phyloP scores from a whole-genome alignment of 2,329 filamentous ascomycete species.

The Cladophialophora chaetospira region DNA sequence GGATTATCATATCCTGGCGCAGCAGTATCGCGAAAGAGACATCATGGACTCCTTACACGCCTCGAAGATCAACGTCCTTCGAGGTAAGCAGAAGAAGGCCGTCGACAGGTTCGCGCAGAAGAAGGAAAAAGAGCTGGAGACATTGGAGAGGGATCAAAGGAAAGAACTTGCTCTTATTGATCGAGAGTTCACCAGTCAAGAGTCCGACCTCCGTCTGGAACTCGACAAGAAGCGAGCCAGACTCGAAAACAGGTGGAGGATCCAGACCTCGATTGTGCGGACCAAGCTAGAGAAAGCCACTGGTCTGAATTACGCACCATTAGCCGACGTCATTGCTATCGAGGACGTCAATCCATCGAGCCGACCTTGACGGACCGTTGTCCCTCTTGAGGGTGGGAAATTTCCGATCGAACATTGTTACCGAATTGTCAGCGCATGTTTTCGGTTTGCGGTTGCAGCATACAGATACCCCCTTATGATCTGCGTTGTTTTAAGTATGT shows the following conservation, averaged over 20 bases:
- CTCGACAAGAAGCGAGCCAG: slow-evolving; percentile 40
- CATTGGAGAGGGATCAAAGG: slow-evolving; percentile 39
- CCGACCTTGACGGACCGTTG: not conserved
- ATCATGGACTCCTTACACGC: slow-evolving; percentile 48
- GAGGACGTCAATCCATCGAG: slow-evolving; percentile 35
- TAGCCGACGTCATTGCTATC: slow-evolving; percentile 37
- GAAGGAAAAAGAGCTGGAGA: slow-evolving; percentile 43
- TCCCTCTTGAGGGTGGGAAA: not conserved
- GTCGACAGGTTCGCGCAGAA: slow-evolving; percentile 43
- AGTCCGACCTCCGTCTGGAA: slow-evolving; percentile 36
- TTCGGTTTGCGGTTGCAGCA: not conserved
- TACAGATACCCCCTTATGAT: slow-evolving; percentile 5
- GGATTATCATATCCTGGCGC: slow-evolving; percentile 47
- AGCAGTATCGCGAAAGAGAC: slow-evolving; percentile 47
- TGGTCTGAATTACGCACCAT: slow-evolving; percentile 41
- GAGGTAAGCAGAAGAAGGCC: slow-evolving; percentile 48
- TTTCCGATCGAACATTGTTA: not conserved
- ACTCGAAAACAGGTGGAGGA: slow-evolving; percentile 43
- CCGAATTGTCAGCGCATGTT: not conserved
- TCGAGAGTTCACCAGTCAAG: slow-evolving; percentile 32
- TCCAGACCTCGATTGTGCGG: slow-evolving; percentile 47
- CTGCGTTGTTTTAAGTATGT: not conserved
- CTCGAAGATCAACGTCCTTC: slow-evolving; percentile 50
- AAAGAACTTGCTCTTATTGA: slow-evolving; percentile 40
- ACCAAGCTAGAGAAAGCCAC: slow-evolving; percentile 42